A percentile compares a stretch with the other conserved stretches of the same genome.
Conservation (phyloP, 495 filamentous ascomycete species). For the Tuber melanosporum region DNA sequence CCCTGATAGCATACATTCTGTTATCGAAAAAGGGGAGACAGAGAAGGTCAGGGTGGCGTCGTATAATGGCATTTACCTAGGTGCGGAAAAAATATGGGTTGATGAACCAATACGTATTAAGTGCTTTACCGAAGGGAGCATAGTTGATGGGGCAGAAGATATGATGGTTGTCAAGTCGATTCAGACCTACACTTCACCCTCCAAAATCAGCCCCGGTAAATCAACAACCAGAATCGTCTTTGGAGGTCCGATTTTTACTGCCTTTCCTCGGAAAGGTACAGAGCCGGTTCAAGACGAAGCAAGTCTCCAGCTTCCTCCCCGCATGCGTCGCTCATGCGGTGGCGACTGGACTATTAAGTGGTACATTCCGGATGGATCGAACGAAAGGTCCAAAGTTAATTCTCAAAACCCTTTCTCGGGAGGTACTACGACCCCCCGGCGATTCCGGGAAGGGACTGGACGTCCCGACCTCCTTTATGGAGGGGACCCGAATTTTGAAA, state of each 20-base stretch:
- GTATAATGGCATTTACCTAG: conserved; percentile 54
- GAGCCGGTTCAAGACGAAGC: neutral
- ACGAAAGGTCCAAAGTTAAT: conserved; percentile 14
- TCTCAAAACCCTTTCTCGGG: conserved; percentile 25
- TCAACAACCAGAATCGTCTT: conserved; percentile 21
- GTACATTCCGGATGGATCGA: conserved; percentile 16
- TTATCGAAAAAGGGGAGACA: neutral
- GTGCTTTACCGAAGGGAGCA: conserved; percentile 23
- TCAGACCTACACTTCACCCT: conserved; percentile 16
- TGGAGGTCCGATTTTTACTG: conserved; percentile 23
- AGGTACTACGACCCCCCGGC: conserved; percentile 39
- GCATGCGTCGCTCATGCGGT: conserved; percentile 30
- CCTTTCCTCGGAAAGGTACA: conserved; percentile 29
- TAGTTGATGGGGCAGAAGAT: conserved; percentile 22
- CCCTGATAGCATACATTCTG: conserved; percentile 26
- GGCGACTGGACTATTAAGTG: conserved; percentile 24
- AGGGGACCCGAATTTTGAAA: neutral
- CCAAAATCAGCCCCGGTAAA: conserved; percentile 9
- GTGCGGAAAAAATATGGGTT: conserved; percentile 56
- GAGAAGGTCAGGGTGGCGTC: conserved; percentile 10
- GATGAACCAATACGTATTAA: conserved; percentile 53
- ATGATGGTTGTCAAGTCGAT: conserved; percentile 35
- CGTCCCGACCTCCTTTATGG: conserved; percentile 2
- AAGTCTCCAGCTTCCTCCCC: conserved; percentile 23
- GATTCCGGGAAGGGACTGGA: conserved; percentile 28